phyloP scores from a whole-genome alignment of 345 rosid species.

The Limnanthes douglasii region DNA sequence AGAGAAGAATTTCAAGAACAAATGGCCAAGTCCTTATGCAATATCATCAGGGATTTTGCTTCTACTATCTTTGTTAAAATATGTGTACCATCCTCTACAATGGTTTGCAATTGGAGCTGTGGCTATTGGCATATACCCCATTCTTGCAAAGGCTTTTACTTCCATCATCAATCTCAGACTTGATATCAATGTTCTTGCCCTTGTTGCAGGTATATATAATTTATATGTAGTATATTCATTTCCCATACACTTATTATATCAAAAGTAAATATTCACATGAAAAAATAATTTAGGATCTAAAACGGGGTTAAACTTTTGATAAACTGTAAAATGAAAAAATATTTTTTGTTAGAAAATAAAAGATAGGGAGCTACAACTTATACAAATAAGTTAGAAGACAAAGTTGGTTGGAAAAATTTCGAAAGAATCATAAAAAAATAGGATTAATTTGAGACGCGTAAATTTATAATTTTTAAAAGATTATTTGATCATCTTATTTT shows the following conservation, averaged over 20 bases:
- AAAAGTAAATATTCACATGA: too few relatives aligned
- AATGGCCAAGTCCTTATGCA: constrained; percentile 86
- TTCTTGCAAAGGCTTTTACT: constrained; percentile 29
- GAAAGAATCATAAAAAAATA: too few relatives aligned
- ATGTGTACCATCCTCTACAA: constrained; percentile 33
- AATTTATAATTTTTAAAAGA: not conserved
- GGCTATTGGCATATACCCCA: constrained; percentile 41
- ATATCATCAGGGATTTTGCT: constrained; percentile 45
- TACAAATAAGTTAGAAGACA: not conserved
- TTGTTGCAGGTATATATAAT: constrained; percentile 60
- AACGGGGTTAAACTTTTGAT: not conserved
- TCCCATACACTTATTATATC: too few relatives aligned
- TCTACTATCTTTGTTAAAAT: constrained; percentile 38
- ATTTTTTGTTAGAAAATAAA: too few relatives aligned
- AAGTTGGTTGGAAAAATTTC: not conserved
- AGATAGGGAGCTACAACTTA: not conserved
- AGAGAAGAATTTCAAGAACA: constrained; percentile 27
- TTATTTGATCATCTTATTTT: not conserved
- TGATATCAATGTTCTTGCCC: constrained; percentile 55
- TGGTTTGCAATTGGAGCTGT: constrained; percentile 77
- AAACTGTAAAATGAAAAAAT: not conserved
- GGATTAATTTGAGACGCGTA: too few relatives aligned
- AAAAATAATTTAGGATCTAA: too few relatives aligned
- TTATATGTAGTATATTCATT: not conserved
- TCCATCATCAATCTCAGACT: constrained; percentile 33